These are phyloP conservation scores for Fomitopsis betulina DNA, from an alignment of 1,284 basidiomycete species.

Conservation along the genomic window DNA sequence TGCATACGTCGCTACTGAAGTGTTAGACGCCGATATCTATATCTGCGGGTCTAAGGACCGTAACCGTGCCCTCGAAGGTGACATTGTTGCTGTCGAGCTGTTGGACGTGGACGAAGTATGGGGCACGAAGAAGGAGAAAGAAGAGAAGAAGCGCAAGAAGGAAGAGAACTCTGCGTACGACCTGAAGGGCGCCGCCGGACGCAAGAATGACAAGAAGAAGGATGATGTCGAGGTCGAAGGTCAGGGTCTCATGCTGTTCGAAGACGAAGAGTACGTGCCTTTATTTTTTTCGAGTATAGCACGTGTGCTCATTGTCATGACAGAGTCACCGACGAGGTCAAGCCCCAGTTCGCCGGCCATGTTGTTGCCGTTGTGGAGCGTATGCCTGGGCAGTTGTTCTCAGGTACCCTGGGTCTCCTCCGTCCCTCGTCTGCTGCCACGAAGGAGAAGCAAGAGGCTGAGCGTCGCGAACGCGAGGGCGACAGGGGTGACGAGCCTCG, in stretches of 20 bases:
- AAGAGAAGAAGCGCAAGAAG: constrained; percentile 99
- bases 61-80: constrained; percentile 97
- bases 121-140: constrained; percentile 99
- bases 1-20: constrained; percentile 99
- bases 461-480: constrained; percentile 93
- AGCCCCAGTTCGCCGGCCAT: constrained; percentile 95
- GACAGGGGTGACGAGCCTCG: constrained; percentile 81
- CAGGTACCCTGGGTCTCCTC: constrained; percentile 92
- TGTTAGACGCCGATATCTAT: constrained; percentile 98
- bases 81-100: constrained; percentile 97
- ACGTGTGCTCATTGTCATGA: constrained; percentile 11
- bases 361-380: constrained; percentile 98
- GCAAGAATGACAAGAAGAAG: constrained; percentile 99
- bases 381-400: constrained; percentile 98
- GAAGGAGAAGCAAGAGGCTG: constrained; percentile 99
- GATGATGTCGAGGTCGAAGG: constrained; percentile 99
- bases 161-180: constrained; percentile 97
- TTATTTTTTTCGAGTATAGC: constrained; percentile 2
- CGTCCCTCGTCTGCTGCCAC: constrained; percentile 97
- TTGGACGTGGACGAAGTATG: constrained; percentile 98
- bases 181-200: constrained; percentile 65
- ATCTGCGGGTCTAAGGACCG: constrained; percentile 98
- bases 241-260: constrained; percentile 93
- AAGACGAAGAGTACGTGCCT: constrained; percentile 85
- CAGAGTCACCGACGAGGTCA: constrained; percentile 94